Evolutionary conservation across 2,329 filamentous ascomycete species (phyloP), one percentile per base, ranked within the genome.

Genomic region (Ascomycota sp.): DNA sequence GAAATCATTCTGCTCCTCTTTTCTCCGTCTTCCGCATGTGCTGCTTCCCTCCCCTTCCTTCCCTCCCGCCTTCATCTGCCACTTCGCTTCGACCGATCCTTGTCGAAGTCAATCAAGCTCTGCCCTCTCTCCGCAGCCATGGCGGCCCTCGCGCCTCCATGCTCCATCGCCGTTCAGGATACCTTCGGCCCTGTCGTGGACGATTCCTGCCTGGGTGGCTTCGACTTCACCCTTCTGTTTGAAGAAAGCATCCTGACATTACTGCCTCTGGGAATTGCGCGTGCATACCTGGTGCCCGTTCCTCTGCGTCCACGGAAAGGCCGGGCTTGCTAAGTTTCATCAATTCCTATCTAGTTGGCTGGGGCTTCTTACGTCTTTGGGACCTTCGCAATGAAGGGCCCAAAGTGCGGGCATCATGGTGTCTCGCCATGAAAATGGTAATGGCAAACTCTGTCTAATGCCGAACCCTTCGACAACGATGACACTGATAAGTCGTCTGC

Each of bases 221-320:
- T 45, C 37, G 46, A 49, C 37, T 48, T 49, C 31, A 47, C 47
- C 6, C 38, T 48, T 8, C 37, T 49, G 3, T 49, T 47, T 34
- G 43, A 49, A 31, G 44, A 49, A 33, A 37, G 36, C 30, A 38
- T 49, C 13, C 39, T 49, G 24, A 42, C 40, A 6, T 29, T 47
- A 25, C 35, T 41, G 28, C 42, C 43, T 12, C 35, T 44, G n/a
- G 38, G 37, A 8, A 28, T 43, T 9, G 34, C 42, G 9, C 30
- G 42, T 43, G 35, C 25, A 36, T 38, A 12, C 25, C 9, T 24
- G 6, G 6, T 16, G 8, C 24, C 16, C 16, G 16, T 21, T 21
- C 16, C 16, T 21, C 16, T 21, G 16, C 16, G 16, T 5, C 5
- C 16, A 3, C 16, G 16, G 16, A 21, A 21, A 21, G 16, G 16